Base-by-base conservation (phyloP, 2,329 filamentous ascomycete species). In the Stagonosporopsis chrysanthemi region DNA sequence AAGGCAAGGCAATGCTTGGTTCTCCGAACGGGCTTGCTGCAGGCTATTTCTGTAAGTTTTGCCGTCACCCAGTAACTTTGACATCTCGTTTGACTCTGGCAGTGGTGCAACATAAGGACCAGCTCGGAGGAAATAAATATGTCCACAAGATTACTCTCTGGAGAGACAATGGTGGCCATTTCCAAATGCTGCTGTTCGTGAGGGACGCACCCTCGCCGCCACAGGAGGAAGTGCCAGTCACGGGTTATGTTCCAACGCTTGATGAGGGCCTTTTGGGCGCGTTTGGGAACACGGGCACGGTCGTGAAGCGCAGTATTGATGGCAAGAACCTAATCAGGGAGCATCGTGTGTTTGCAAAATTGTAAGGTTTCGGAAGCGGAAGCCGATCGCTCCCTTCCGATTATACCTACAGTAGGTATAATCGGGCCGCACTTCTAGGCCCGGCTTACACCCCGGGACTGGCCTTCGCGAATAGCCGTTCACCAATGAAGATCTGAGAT, bases 71-170 rank as follows among this genome's bases (percentile, higher is more conserved):
- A 8, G 2, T 33, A 1, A 6, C 17, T 19, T 24, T 35, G 33
- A 52, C 17, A 48, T 41, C 2, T 46, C 46, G 1, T 51, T 56
- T 36, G 55, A 57, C 29, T 61, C 11, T 17, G 6, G n/a, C 8
- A 44, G 41, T 63, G 6, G 54, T 47, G 6, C 58, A 65, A 28
- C 63, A 62, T 23, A 60, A 60, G 28, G 23, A 28, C 11, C 44
- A 65, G 19, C 46, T 63, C 8, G 38, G 48, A 11, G 53, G 48
- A 2, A 52, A 57, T 11, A 61, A 61, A 41, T 54, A 52, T 26
- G 29, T 60, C 15, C 40, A 50, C 4, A 58, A 62, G n/a, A 52
- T 63, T 29, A 60, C 59, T 2, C 24, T 62, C 19, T 63, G 56
- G 42, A 41, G 19, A 5, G 43, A 43, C 7, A 2, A 12, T 8